A percentile compares a stretch with the other conserved stretches of the same genome.
Evolutionary conservation across 495 filamentous ascomycete genomes (phyloP).

Genomic region (Beverwykella pulmonaria): DNA sequence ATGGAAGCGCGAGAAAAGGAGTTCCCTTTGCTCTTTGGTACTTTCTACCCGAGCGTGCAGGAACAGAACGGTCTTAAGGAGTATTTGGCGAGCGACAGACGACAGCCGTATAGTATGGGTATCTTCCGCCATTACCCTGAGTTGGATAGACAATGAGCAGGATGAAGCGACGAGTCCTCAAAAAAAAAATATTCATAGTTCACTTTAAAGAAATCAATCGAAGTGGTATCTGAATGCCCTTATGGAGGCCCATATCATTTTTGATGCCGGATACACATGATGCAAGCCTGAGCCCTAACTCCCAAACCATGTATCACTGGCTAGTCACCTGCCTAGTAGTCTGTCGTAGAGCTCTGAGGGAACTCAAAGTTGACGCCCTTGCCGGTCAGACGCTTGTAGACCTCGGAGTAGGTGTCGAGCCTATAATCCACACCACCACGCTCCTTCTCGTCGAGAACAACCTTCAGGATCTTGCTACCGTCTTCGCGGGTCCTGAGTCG

Average conservation of each 20-base stretch:
- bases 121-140: constrained; percentile 67
- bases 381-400: constrained; percentile 94
- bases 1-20: constrained; percentile 53
- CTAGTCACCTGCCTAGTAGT: constrained; percentile 66
- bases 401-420: constrained; percentile 98
- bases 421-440: constrained; percentile 96
- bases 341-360: constrained; percentile 73
- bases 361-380: constrained; percentile 96
- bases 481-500: constrained; percentile 94
- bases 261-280: constrained; percentile 34
- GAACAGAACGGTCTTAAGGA: constrained; percentile 57
- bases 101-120: constrained; percentile 58
- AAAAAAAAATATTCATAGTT: background rate
- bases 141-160: constrained; percentile 51
- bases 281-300: constrained; percentile 31
- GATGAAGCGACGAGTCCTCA: background rate
- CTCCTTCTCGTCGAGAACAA: constrained; percentile 99
- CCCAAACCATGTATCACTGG: constrained; percentile 16
- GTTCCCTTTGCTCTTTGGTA: constrained; percentile 55
- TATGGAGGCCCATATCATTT: constrained; percentile 21
- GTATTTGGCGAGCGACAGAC: constrained; percentile 62
- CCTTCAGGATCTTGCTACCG: constrained; percentile 94
- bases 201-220: background rate
- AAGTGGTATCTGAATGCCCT: constrained; percentile 27
- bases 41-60: constrained; percentile 58